phyloP scores from a whole-genome alignment of 306 rosid genomes.

The Quercus dentata region DNA sequence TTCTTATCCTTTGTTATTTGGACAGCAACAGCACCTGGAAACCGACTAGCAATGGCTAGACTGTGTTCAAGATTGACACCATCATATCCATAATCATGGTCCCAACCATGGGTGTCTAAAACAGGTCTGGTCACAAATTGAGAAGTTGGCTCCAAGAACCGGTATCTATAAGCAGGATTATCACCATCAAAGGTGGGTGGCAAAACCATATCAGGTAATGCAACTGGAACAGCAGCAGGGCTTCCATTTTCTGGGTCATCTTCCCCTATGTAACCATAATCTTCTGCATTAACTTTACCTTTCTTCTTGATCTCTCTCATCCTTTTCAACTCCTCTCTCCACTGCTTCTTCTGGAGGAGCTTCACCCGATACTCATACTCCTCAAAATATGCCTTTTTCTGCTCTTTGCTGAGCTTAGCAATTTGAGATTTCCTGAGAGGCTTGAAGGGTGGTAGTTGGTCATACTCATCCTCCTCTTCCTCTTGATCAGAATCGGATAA shows the following conservation, averaged over 20 bases:
- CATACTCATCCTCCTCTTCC: conserved; percentile 90
- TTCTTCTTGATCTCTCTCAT: conserved; percentile 84
- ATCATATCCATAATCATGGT: conserved; percentile 97
- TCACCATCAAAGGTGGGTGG: conserved; percentile 97
- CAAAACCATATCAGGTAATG: conserved; percentile 89
- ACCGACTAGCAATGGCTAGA: conserved; percentile 60
- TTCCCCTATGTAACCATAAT: conserved; percentile 58
- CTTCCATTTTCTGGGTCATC: conserved; percentile 74
- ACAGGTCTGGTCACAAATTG: conserved; percentile 95
- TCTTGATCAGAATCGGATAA: conserved; percentile 84
- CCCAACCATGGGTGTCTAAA: conserved; percentile 94
- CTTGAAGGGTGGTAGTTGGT: conserved; percentile 94
- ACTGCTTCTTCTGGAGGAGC: conserved; percentile 89
- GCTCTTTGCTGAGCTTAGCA: conserved; percentile 82
- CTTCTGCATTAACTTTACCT: conserved; percentile 46
- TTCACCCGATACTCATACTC: conserved; percentile 97
- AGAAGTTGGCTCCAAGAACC: conserved; percentile 94
- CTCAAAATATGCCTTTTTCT: conserved; percentile 79
- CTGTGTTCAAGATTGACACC: conserved; percentile 87
- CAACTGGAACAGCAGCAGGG: conserved; percentile 97
- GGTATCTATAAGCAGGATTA: conserved; percentile 85
- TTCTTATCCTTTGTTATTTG: conserved; percentile 96
- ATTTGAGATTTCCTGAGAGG: conserved; percentile 86
- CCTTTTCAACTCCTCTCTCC: conserved; percentile 94
- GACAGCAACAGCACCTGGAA: conserved; percentile 77